Evolutionary conservation across 352 stramenopile genomes (phyloP), one percentile per base, ranked within the genome.

Genomic region (Phytopythium chamaehyphon): DNA sequence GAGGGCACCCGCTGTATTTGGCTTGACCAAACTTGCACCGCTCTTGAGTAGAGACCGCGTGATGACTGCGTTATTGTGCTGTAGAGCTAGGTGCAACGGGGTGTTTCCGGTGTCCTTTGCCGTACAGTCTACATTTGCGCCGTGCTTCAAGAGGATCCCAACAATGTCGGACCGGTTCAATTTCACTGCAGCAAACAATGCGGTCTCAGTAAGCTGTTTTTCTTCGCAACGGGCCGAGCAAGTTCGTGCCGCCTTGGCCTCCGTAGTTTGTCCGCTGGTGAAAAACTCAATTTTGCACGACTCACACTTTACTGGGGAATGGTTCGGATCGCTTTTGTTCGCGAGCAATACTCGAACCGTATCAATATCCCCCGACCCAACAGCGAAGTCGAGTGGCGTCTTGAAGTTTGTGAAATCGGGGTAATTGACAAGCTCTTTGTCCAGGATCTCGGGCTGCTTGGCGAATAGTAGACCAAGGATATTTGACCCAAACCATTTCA

Each of bases 361-460:
- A 2, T 76, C 49, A 3, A 65, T 37, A 47, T 88, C 71, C 7
- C 69, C 65, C 2, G 63, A 57, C 33, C 79, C 53, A 2, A 90
- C 70, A 22, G 81, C 78, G 40, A 69, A 83, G 50, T 83, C 60
- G 24, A 92, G 49, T 5, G 81, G 62, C 0, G 81, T 89, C 52
- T 82, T 85, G 23, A 74, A 72, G 15, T 52, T 71, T n/a, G 40
- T 43, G 12, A 71, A 73, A 28, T 81, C 64, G 0, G 71, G 50
- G 23, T 83, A 72, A 43, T 87, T 79, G 33, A 88, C 51, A 1
- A 67, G 55, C 1, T 51, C 63, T 45, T 70, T 58, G 11, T 66
- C 53, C 37, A 86, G 76, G 4, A 72, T 15, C 4, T 60, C 54
- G 0, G 65, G 61, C 0, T 55, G 53, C 37, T 78, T 76, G n/a